Evolutionary conservation across 257 asterid species (phyloP).

Genomic region (Lycium barbarum): DNA sequence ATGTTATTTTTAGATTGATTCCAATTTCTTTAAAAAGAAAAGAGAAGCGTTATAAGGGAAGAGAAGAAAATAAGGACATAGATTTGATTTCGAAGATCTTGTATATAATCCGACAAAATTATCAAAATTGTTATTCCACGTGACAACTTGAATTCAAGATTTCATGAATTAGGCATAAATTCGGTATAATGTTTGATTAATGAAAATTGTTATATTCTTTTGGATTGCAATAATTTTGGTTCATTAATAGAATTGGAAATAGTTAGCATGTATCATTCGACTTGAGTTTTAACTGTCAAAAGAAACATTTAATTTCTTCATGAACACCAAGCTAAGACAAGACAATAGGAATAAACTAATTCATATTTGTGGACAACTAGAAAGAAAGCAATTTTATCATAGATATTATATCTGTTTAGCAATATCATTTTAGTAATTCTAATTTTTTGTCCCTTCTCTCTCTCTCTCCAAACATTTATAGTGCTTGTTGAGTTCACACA

Average conservation of each 20-base stretch:
- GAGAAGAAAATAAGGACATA: background rate
- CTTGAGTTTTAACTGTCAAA: background rate
- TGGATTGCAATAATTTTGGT: background rate
- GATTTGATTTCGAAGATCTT: background rate
- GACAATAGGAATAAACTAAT: background rate
- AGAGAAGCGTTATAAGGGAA: background rate
- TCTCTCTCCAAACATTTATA: background rate
- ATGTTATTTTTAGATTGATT: background rate
- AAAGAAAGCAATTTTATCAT: background rate
- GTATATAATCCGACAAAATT: background rate
- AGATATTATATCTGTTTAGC: background rate
- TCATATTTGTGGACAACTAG: background rate
- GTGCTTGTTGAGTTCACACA: conserved; percentile 11
- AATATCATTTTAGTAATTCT: too few species aligned
- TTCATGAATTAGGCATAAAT: background rate
- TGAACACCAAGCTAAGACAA: background rate
- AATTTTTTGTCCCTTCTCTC: background rate
- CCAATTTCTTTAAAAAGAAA: background rate
- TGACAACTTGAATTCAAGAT: too few species aligned
- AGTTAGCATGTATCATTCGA: background rate
- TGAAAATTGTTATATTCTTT: too few species aligned
- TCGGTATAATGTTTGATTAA: background rate
- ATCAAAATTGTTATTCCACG: background rate
- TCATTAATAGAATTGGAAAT: background rate
- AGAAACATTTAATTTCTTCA: background rate